Evolutionary conservation across 306 rosid species (phyloP), one percentile per base, ranked within the genome.

Genomic region (Heteromeles arbutifolia): DNA sequence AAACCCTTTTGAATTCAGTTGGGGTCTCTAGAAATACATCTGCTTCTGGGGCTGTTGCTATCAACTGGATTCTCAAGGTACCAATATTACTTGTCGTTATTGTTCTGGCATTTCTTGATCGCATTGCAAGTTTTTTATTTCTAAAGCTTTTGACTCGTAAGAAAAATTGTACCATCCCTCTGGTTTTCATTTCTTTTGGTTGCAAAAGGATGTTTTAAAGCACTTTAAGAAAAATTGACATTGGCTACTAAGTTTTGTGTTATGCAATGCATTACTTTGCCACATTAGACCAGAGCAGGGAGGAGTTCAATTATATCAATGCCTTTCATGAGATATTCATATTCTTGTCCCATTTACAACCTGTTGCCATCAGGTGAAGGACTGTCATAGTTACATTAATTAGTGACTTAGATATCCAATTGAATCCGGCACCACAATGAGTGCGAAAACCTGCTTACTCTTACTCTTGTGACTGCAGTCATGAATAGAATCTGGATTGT

Each of bases 41-140:
- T 52, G 61, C 91, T 62, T 90, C 90, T 1, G 99, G 92, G 8
- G 99, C 99, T 78, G 90, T 92, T 22, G 99, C 99, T 50, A 89
- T 95, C 69, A 95, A 92, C 76, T 95, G 99, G 99, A 92, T 95
- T 90, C 97, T 95, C 80, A 95, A 92, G 95, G 98, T 89, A 83
- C 50, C 14, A 18, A 31, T 11, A 4, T 25, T 41, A 79, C 58
- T 22, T n/a, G 11, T 54, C 3, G 5, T 34, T 56, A 58, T 22
- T 73, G 31, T 13, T 22, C 5, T 52, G 12, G 37, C 45, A 19
- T 29, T 65, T 54, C 14, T 25, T 4, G 22, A 57, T 57, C 32
- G 4, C 17, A 57, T 57, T 12, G 8, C 17, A 15, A n/a, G 11
- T 12, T 63, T 65, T 41, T 17, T 45, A 31, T 41, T 73, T 24